Evolutionary conservation across 1,284 basidiomycete genomes (phyloP), one percentile per base, ranked within the genome.

Genomic region (Sporisorium graminicola): DNA sequence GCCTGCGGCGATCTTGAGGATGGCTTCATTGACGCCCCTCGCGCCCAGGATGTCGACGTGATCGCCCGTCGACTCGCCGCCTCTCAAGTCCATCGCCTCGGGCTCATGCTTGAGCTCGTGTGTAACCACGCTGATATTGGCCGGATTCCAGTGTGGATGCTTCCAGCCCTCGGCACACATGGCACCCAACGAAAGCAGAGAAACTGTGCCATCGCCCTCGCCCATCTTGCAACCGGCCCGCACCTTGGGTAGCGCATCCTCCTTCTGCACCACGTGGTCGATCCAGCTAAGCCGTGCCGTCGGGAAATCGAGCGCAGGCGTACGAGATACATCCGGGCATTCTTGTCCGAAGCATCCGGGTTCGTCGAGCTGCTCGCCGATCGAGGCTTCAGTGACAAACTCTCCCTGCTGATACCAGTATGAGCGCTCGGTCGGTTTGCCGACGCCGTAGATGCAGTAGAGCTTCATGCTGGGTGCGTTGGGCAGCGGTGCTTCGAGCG

Each of bases 101-200:
- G 96, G 96, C 22, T 89, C 89, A 88, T 99, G 96, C 49, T 92
- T 91, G 68, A 98, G 91, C 89, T 98, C 95, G 74, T 95, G 91
- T 4, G 94, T 97, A 18, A 92, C 90, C 37, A 98, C 88, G 78
- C 90, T 75, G 67, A 82, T 77, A 26, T 92, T 90, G n/a, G 91
- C 92, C 1, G 97, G 97, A 86, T 99, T 99, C 93, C 95, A 99
- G 56, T 91, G 89, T 72, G 89, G 89, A 61, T 91, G 89, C 86
- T 95, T 94, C 96, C 96, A 98, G 3, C 95, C 96, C 44, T 82
- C 69, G 81, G 94, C 93, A 82, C 96, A 98, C 95, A 99, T 98
- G 8, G 93, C 91, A 9, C 95, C 96, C 40, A 98, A 88, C 77
- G 93, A 94, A 18, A 98, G 86, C 20, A 97, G 87, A 67, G 92